Percentiles rank a stretch among this genome's conserved stretches.
Conservation (phyloP, 495 filamentous ascomycete species). For the Podospora pseudocomata region DNA sequence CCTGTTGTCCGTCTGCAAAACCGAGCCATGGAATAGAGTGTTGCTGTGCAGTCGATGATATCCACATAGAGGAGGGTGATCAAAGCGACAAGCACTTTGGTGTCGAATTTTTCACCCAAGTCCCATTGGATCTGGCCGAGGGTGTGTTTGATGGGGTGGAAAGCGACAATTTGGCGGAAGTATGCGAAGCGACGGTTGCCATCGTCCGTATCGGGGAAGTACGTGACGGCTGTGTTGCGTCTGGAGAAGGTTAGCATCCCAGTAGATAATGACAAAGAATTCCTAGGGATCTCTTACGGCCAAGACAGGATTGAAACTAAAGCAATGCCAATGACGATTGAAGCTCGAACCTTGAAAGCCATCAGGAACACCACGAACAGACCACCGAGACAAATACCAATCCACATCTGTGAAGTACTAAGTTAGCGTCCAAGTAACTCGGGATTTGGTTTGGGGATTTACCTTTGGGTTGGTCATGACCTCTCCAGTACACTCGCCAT, state of each 20-base stretch:
- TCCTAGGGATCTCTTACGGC: slow-evolving; percentile 47
- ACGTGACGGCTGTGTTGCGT: slow-evolving; percentile 67
- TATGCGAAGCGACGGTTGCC: slow-evolving; percentile 67
- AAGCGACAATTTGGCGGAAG: slow-evolving; percentile 74
- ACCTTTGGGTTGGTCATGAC: slow-evolving; percentile 68
- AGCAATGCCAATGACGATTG: slow-evolving; percentile 77
- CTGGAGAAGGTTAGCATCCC: slow-evolving; percentile 26
- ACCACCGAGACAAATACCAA: slow-evolving; percentile 75
- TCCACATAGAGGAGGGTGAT: slow-evolving; percentile 87
- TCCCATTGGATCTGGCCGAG: slow-evolving; percentile 66
- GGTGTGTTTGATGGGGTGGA: slow-evolving; percentile 69
- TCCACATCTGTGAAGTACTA: slow-evolving; percentile 54
- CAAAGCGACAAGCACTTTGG: slow-evolving; percentile 66
- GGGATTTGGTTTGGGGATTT: slow-evolving; percentile 8
- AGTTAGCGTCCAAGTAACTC: slow-evolving; percentile 15
- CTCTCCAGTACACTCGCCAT: slow-evolving; percentile 39
- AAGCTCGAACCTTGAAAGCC: slow-evolving; percentile 75
- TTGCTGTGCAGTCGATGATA: slow-evolving; percentile 64
- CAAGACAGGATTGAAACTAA: slow-evolving; percentile 79
- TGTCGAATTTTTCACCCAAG: slow-evolving; percentile 47
- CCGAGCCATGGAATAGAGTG: slow-evolving; percentile 76
- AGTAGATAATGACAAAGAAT: not conserved
- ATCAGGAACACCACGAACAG: slow-evolving; percentile 71
- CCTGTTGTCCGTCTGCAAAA: slow-evolving; percentile 64
- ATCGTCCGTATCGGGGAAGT: slow-evolving; percentile 65